Base-by-base conservation (phyloP, 306 rosid genomes). In the Fagus crenata region DNA sequence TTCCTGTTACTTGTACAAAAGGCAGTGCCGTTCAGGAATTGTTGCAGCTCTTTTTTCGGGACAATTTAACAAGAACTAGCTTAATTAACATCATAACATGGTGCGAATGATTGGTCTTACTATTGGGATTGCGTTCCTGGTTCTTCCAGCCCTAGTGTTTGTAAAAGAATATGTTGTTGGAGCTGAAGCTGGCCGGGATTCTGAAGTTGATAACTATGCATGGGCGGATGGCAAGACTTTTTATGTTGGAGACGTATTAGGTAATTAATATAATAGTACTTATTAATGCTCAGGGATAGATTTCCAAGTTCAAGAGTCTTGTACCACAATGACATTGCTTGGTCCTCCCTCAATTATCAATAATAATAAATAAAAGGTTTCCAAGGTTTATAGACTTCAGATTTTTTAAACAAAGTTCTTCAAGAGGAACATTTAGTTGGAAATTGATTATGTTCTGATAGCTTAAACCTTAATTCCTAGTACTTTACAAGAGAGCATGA, bases 171-270 rank as follows among this genome's bases (percentile, higher is more conserved):
- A 76, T 53, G 18, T 67, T 15, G 67, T 76, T 2, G 65, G 73
- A 67, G 73, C 51, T 18, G 67, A 37, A 4, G 17, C 51, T n/a
- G 80, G 73, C 65, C 58, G 78, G 59, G 8, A 74, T 42, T 49
- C 41, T 43, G 68, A 41, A 59, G n/a, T 74, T 9, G 43, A 65
- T 67, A 67, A 37, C 54, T n/a, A 53, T 37, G 42, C 65, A 18
- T 76, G 73, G 67, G 39, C 72, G 18, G 80, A 67, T 39, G 54
- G 17, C 53, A 65, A 76, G 42, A 76, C 28, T 1, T 53, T 76
- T 71, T 68, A 53, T 39, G 73, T 22, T 8, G 53, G 73, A 51
- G 79, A 65, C 69, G 18, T 39, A 18, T 32, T 65, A 13, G 39
- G 79, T 76, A 33, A 73, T 60, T 41, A 74, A 9, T 31, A 6